A percentile compares a stretch with the other conserved stretches of the same genome.
Evolutionary conservation across 257 asterid species (phyloP).

Genomic region (Solanum sitiens): DNA sequence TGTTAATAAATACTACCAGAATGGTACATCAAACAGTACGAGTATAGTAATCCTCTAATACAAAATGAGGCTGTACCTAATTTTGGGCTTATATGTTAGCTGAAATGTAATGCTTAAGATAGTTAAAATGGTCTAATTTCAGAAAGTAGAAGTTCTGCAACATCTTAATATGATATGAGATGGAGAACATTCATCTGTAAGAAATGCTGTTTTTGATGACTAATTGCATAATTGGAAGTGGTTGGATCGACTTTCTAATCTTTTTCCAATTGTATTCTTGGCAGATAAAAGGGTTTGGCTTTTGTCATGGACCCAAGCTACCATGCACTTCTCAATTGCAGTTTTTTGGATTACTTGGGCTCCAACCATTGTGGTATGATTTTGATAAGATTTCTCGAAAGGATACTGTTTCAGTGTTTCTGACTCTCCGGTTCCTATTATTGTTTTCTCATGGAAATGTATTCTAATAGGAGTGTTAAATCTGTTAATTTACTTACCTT

Average conservation of each 20-base stretch:
- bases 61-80: not conserved
- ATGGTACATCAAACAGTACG: not conserved
- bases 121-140: not conserved
- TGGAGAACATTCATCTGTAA: not conserved
- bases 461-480: not conserved
- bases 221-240: not conserved
- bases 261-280: not conserved
- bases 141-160: not conserved
- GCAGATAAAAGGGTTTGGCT: constrained; percentile 82
- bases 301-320: constrained; percentile 62
- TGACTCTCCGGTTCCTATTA: not conserved
- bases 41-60: not conserved
- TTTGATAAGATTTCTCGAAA: not conserved
- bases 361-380: constrained; percentile 59
- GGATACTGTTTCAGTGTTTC: not conserved
- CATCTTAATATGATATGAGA: not conserved
- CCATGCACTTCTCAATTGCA: constrained; percentile 52
- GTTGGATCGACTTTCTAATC: not conserved
- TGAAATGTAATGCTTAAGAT: not conserved
- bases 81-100: not conserved
- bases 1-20: not conserved
- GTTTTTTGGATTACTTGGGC: constrained; percentile 95
- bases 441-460: not conserved
- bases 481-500: not conserved
- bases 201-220: not conserved